These are phyloP conservation scores for Colletotrichum acutatum DNA, from an alignment of 2,329 filamentous ascomycete genomes.

Conservation along the genomic window DNA sequence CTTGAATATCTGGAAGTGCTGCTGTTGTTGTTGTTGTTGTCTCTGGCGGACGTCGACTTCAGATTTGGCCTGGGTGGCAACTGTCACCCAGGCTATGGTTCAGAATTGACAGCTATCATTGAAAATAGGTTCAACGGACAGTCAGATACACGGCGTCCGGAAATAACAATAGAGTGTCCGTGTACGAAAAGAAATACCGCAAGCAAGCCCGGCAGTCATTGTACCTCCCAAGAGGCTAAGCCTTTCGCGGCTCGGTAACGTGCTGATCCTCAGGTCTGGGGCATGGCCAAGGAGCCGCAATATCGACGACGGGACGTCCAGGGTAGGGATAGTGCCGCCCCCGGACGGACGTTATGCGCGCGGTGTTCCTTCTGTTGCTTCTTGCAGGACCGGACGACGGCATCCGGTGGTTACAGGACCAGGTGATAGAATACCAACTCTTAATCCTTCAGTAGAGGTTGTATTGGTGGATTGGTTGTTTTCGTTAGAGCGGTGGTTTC, in stretches of 20 bases:
- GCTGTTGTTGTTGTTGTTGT: not conserved
- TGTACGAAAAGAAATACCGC: not conserved
- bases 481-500: not conserved
- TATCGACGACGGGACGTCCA: not conserved
- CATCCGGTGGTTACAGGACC: not conserved
- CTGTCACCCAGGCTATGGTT: not conserved
- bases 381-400: not conserved
- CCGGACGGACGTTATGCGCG: constrained; percentile 3
- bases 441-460: not conserved
- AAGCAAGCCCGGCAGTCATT: not conserved
- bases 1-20: not conserved
- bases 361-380: not conserved
- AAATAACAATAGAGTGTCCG: not conserved
- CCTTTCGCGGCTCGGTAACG: not conserved
- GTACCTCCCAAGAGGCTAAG: not conserved
- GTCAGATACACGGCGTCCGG: not conserved
- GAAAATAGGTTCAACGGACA: not conserved
- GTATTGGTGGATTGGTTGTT: not conserved
- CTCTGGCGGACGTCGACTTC: not conserved
- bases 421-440: not conserved
- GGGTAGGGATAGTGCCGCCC: not conserved
- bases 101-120: not conserved
- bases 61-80: not conserved
- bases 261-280: not conserved
- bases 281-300: constrained; percentile 1